Conservation (phyloP, 2,329 filamentous ascomycete species). For the Alternaria alternata region DNA sequence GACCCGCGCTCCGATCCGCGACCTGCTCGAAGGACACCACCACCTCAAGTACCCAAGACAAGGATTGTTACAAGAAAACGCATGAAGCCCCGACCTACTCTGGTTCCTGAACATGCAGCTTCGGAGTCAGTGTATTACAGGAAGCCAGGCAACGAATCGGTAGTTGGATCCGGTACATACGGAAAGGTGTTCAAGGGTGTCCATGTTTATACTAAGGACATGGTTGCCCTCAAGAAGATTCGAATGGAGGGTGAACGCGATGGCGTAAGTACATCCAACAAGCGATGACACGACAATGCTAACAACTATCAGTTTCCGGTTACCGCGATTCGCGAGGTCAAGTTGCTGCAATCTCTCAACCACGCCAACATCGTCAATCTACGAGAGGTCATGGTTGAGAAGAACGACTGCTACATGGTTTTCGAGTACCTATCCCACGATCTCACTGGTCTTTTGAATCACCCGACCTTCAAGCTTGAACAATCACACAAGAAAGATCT, state of each 20-base stretch:
- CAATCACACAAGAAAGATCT: conserved; percentile 90
- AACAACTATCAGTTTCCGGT: conserved; percentile 71
- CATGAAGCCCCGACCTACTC: conserved; percentile 72
- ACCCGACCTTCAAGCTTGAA: conserved; percentile 88
- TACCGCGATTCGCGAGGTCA: conserved; percentile 90
- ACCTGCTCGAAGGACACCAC: conserved; percentile 47
- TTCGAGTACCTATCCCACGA: conserved; percentile 98
- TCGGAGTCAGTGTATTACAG: conserved; percentile 93
- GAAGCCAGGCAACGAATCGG: conserved; percentile 96
- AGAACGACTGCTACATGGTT: conserved; percentile 99
- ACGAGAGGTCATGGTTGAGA: conserved; percentile 96
- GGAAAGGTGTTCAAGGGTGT: conserved; percentile 95
- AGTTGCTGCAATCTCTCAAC: conserved; percentile 84
- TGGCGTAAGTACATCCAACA: conserved; percentile 59
- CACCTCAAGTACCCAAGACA: conserved; percentile 56
- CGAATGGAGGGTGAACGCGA: conserved; percentile 93
- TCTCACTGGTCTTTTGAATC: conserved; percentile 91
- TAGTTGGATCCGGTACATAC: conserved; percentile 94
- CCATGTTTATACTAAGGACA: conserved; percentile 86
- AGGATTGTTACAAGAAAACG: conserved; percentile 72
- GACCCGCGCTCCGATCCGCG: conserved; percentile 37
- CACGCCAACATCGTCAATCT: conserved; percentile 84
- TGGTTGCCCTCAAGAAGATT: conserved; percentile 88
- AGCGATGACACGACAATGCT: conserved; percentile 20
- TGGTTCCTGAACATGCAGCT: conserved; percentile 74